Evolutionary conservation across 75 land plant species (phyloP).

Genomic region (Gnetum montanum): DNA sequence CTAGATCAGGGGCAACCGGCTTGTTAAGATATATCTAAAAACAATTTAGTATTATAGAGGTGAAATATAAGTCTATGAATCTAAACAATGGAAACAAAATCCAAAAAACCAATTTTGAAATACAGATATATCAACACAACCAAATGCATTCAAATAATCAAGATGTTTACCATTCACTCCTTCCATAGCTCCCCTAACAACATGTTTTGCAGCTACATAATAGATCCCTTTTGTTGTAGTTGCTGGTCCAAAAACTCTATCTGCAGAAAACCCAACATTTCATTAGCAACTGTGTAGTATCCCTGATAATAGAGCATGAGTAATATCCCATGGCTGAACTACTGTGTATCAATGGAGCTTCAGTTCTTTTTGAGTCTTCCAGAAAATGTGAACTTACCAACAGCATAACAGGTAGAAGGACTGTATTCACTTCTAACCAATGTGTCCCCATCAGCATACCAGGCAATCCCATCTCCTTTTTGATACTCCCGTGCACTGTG

Average conservation of each 20-base stretch:
- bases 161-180: slow-evolving; percentile 84
- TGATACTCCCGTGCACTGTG: slow-evolving; percentile 65
- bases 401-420: slow-evolving; percentile 58
- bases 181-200: slow-evolving; percentile 84
- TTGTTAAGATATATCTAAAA: too few species aligned
- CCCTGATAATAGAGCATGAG: not conserved
- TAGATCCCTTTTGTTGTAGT: slow-evolving; percentile 51
- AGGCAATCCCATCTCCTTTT: slow-evolving; percentile 83
- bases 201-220: slow-evolving; percentile 77
- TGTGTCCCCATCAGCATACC: slow-evolving; percentile 90
- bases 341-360: not conserved
- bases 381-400: slow-evolving; percentile 39
- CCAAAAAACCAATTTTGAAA: too few species aligned
- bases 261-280: slow-evolving; percentile 35
- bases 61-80: too few species aligned
- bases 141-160: too few species aligned
- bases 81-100: too few species aligned
- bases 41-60: too few species aligned
- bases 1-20: too few species aligned
- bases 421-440: slow-evolving; percentile 74
- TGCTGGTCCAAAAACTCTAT: slow-evolving; percentile 70
- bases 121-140: too few species aligned
- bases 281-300: not conserved
- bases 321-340: too few species aligned
- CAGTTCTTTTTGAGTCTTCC: too few species aligned